Evolutionary conservation across 768 basidiomycete species (phyloP).

Genomic region (Hypholoma sublateritium): DNA sequence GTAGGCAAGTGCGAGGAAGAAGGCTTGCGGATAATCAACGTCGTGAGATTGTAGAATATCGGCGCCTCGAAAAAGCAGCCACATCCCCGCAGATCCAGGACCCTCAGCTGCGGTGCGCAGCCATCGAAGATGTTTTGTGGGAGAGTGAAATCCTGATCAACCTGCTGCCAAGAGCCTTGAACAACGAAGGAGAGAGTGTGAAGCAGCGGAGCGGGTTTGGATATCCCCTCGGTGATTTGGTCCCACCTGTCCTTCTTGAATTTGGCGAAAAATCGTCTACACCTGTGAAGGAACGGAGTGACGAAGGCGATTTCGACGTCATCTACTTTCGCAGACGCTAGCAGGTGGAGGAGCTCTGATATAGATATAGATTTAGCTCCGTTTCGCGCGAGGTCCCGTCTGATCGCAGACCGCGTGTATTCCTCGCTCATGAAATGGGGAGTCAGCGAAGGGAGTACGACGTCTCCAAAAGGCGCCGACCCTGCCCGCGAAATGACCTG

Average conservation of each 20-base stretch:
- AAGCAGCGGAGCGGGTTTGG: not conserved
- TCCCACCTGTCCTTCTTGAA: not conserved
- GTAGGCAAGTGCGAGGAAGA: not conserved
- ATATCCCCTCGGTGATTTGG: not conserved
- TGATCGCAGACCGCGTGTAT: not conserved
- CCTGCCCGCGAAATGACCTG: not conserved
- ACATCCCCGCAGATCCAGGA: constrained; percentile 5
- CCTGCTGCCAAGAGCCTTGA: not conserved
- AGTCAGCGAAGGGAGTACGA: constrained; percentile 2
- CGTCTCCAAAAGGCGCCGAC: not conserved
- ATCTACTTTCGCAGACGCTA: not conserved
- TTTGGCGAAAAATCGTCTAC: not conserved
- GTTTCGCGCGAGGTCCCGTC: not conserved
- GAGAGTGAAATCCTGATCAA: not conserved
- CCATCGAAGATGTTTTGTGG: not conserved
- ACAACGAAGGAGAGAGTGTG: not conserved
- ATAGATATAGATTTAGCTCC: not conserved
- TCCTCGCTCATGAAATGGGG: not conserved
- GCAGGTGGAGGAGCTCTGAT: not conserved
- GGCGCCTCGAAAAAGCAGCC: not conserved
- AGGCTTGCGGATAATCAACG: not conserved
- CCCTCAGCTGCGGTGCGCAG: constrained; percentile 1
- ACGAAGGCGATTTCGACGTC: not conserved
- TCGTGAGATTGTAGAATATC: constrained; percentile 1
- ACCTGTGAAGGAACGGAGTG: not conserved